These are phyloP conservation scores for Solanum hybrid DNA, from an alignment of 305 asterid species.

Conservation along the genomic window DNA sequence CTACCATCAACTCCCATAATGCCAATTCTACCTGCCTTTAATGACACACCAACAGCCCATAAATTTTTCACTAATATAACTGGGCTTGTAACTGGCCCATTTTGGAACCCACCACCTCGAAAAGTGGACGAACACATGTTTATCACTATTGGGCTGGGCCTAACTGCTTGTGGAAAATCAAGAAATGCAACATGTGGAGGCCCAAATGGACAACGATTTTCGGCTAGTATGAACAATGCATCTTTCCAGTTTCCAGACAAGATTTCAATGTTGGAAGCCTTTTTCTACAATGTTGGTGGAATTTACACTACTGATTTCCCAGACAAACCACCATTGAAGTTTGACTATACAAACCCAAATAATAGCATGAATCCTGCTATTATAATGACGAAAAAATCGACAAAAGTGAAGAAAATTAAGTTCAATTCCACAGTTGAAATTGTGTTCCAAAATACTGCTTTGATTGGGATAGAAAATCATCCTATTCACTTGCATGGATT, in stretches of 20 bases:
- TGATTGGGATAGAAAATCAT: conserved; percentile 8
- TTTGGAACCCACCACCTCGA: conserved; percentile 3
- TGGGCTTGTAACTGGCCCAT: conserved; percentile 7
- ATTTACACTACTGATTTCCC: conserved; percentile 9
- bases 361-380: conserved; percentile 6
- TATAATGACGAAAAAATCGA: neutral
- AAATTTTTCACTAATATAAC: conserved; percentile 6
- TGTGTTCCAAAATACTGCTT: conserved; percentile 12
- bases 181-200: conserved; percentile 6
- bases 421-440: conserved; percentile 11
- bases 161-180: neutral
- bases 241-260: conserved; percentile 6
- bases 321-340: neutral
- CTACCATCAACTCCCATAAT: neutral
- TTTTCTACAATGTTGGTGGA: neutral
- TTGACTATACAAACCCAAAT: conserved; percentile 6
- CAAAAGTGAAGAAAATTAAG: conserved; percentile 8
- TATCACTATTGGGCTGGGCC: conserved; percentile 9
- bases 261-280: conserved; percentile 11
- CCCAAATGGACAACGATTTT: conserved; percentile 1
- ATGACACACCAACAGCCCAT: conserved; percentile 14
- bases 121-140: conserved; percentile 6
- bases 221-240: conserved; percentile 10
- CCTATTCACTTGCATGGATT: conserved; percentile 11
- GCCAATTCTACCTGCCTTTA: conserved; percentile 6